Base-by-base conservation (phyloP, 2,329 filamentous ascomycete genomes). In the Dactylellina cionopaga region DNA sequence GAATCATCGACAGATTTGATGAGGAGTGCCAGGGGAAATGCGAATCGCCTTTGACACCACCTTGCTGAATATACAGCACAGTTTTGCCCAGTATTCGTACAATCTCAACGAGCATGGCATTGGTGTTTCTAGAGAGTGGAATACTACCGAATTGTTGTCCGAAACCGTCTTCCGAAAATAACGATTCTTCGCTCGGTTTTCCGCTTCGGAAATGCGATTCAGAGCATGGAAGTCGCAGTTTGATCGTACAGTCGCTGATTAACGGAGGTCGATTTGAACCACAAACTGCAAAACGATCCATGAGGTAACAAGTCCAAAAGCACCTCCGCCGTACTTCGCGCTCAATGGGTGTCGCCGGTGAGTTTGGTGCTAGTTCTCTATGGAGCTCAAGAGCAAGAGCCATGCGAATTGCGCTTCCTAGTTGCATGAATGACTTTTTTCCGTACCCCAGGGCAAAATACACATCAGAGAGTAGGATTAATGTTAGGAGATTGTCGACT, bases 11-110 rank as follows among this genome's bases (percentile, higher is more conserved):
- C 1, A 96, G 83, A 72, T 90, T 93, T 4, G 92, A 96, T 17
- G 93, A 84, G 1, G 91, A 88, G 78, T 96, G 92, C 92, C 92
- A 96, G 7, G 92, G 92, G 75, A 96, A 96, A 79, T 96, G 92
- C 0, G 91, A 92, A 78, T 96, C 92, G 27, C 91, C 91, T 80
- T 94, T 95, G 63, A 95, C 91, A 31, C 92, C 92, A 5, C 92
- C 92, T 1, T 90, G 90, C 6, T 92, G 91, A 52, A 96, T 84
- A 79, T 96, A 96, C 70, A 89, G 86, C 77, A 93, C 95, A 1
- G 92, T 94, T 70, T 89, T 89, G 31, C 92, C 92, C 5, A 96
- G 84, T 46, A 96, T 91, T 31, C 91, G 88, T 25, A 88, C 88
- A 74, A 96, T 93, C 77, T 95, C 91, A 75, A 96, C 92, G 27